A percentile compares a stretch with the other conserved stretches of the same genome.
These are phyloP conservation scores for Hibiscus tridactylites DNA, from an alignment of 345 rosid species.

Conservation along the genomic window DNA sequence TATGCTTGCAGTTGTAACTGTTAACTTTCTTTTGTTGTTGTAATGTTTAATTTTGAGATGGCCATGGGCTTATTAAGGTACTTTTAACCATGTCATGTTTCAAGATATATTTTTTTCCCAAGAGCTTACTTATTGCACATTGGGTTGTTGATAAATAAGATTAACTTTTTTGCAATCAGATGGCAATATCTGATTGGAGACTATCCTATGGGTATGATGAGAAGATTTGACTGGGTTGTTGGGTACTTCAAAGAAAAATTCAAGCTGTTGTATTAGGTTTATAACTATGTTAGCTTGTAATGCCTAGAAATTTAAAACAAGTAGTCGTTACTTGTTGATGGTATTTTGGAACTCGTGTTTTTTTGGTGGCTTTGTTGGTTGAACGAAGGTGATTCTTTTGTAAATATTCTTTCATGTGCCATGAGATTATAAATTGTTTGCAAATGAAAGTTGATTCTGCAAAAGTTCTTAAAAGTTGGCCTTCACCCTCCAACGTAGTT, in stretches of 20 bases:
- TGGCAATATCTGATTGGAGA: background rate
- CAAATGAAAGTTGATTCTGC: background rate
- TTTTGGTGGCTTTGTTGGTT: background rate
- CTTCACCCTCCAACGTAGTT: background rate
- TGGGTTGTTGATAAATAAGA: background rate
- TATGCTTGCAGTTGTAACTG: background rate
- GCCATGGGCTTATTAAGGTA: background rate
- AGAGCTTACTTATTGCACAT: background rate
- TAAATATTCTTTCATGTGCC: no score
- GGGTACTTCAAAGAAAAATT: background rate
- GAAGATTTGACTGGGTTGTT: background rate
- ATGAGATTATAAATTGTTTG: background rate
- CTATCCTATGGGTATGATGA: background rate
- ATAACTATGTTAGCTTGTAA: background rate
- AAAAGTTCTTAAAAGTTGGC: background rate
- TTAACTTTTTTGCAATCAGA: background rate
- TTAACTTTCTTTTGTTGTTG: background rate
- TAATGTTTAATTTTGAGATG: background rate
- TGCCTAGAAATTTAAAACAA: background rate
- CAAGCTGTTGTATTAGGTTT: background rate
- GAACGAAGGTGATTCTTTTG: background rate
- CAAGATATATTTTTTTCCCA: no score
- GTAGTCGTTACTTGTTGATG: background rate
- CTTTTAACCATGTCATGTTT: background rate
- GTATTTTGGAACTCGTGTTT: background rate